phyloP scores from a whole-genome alignment of 768 basidiomycete genomes.

The Xerocomus brunneocitrinus region DNA sequence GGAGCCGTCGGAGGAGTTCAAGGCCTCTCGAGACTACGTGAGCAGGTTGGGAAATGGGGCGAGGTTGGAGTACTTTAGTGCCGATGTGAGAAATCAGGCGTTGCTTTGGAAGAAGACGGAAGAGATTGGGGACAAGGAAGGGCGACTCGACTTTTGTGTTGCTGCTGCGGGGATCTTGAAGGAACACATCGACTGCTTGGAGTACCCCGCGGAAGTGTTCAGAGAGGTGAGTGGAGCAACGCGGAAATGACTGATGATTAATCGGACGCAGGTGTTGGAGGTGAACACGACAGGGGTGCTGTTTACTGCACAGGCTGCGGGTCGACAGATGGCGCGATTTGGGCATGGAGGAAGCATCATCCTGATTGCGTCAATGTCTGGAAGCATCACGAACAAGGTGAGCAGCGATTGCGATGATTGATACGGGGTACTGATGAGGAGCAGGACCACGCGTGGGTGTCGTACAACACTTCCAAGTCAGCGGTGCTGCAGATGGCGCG shows the following conservation, averaged over 20 bases:
- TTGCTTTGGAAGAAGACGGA: constrained; percentile 52
- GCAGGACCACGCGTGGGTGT: constrained; percentile 70
- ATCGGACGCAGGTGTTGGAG: constrained; percentile 50
- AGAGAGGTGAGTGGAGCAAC: constrained; percentile 41
- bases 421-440: not conserved
- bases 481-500: constrained; percentile 78
- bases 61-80: constrained; percentile 57
- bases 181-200: constrained; percentile 55
- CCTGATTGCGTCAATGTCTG: constrained; percentile 57
- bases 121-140: constrained; percentile 61
- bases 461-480: constrained; percentile 75
- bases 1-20: constrained; percentile 55
- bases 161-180: constrained; percentile 75
- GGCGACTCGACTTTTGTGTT: constrained; percentile 69
- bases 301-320: constrained; percentile 59
- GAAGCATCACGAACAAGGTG: constrained; percentile 69
- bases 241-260: not conserved
- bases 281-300: constrained; percentile 62
- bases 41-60: constrained; percentile 37
- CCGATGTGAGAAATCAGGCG: constrained; percentile 63
- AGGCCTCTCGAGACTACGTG: constrained; percentile 49
- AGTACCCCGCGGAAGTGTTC: constrained; percentile 63
- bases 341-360: constrained; percentile 51
- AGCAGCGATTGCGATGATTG: not conserved
- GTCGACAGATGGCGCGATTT: constrained; percentile 50